Evolutionary conservation across 2,329 filamentous ascomycete species (phyloP).

Genomic region (Trichoderma koningiopsis): DNA sequence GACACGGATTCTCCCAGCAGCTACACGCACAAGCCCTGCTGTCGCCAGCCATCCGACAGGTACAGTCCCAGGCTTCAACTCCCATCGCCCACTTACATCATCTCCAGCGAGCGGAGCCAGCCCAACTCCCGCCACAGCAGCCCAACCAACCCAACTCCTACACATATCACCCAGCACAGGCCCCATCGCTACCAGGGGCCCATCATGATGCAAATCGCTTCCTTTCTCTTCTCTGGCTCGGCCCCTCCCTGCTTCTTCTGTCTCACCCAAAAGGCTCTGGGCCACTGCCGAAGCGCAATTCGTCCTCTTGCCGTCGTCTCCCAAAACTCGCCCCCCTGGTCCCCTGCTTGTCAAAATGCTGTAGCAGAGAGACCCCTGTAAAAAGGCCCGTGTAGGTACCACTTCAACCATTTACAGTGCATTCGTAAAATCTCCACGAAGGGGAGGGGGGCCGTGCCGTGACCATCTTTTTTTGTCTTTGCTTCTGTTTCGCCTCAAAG

Average conservation of each 20-base stretch:
- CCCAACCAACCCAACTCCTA: constrained; percentile 22
- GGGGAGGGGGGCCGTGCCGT: neutral
- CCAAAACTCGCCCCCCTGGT: neutral
- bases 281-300: neutral
- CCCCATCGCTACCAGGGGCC: neutral
- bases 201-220: constrained; percentile 19
- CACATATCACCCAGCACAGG: neutral
- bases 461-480: neutral
- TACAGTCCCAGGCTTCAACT: neutral
- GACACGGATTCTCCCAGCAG: no score
- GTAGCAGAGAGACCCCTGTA: neutral
- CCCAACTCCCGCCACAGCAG: constrained; percentile 21
- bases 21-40: neutral
- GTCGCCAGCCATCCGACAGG: neutral
- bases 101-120: neutral
- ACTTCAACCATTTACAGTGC: neutral
- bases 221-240: neutral
- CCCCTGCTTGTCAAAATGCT: neutral
- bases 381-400: neutral
- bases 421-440: neutral
- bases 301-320: neutral
- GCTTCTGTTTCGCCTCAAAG: neutral
- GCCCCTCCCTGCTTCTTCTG: neutral
- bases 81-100: constrained; percentile 16
- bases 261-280: neutral